Percentiles rank a stretch among this genome's conserved stretches.
Evolutionary conservation across 2,329 filamentous ascomycete species (phyloP).

Genomic region (Simplicillium sp.): DNA sequence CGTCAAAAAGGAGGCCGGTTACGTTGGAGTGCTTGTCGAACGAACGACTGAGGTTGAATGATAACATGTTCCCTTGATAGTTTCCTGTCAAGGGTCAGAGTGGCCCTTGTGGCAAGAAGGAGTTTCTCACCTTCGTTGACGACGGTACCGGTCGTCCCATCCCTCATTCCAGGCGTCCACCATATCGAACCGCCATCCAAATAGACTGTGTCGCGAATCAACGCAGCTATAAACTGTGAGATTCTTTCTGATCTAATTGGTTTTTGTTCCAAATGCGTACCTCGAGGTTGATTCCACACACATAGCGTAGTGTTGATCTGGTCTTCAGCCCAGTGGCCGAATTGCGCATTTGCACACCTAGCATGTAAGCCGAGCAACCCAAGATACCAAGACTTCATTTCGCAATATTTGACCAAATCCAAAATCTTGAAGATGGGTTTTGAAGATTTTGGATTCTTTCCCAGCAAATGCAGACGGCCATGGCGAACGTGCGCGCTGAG

Average conservation of each 20-base stretch:
- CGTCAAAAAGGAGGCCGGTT: slow-evolving; percentile 35
- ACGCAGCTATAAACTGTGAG: slow-evolving; percentile 32
- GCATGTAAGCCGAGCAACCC: too few relatives aligned
- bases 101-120: too few relatives aligned
- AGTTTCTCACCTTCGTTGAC: slow-evolving; percentile 29
- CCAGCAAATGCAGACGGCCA: background rate
- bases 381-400: too few relatives aligned
- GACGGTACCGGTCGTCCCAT: slow-evolving; percentile 25
- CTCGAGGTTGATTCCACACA: slow-evolving; percentile 40
- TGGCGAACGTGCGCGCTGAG: background rate
- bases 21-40: slow-evolving; percentile 45
- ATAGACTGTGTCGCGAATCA: slow-evolving; percentile 54
- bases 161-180: slow-evolving; percentile 40
- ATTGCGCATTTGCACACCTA: slow-evolving; percentile 24
- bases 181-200: slow-evolving; percentile 51
- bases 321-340: slow-evolving; percentile 33
- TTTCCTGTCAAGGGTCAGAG: slow-evolving; percentile 32
- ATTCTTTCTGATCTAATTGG: slow-evolving; percentile 8
- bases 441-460: too few relatives aligned
- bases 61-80: slow-evolving; percentile 40
- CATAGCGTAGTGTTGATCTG: slow-evolving; percentile 53
- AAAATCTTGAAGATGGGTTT: too few relatives aligned
- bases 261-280: slow-evolving; percentile 14
- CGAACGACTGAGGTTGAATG: slow-evolving; percentile 46
- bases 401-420: too few relatives aligned